Evolutionary conservation across 305 asterid genomes (phyloP).

Genomic region (Rubia balearica): DNA sequence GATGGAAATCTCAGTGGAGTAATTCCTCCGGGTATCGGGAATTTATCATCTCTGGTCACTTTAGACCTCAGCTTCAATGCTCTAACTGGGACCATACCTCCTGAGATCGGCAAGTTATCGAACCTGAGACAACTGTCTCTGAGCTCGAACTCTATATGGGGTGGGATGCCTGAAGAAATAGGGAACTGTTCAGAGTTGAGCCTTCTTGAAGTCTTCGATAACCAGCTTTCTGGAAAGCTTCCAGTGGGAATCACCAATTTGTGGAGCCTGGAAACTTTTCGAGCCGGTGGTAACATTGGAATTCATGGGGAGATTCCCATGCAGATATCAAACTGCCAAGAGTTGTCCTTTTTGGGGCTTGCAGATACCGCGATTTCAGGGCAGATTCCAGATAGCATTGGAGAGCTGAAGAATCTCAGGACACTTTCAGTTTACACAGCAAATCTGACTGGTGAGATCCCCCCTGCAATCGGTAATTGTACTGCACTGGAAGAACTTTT

Average conservation of each 20-base stretch:
- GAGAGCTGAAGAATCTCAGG: slow-evolving; percentile 46
- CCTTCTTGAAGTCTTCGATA: slow-evolving; percentile 54
- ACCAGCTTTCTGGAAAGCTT: slow-evolving; percentile 41
- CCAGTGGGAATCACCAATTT: slow-evolving; percentile 42
- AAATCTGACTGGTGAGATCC: slow-evolving; percentile 50
- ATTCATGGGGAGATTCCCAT: slow-evolving; percentile 53
- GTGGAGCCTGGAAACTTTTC: slow-evolving; percentile 37
- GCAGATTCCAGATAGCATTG: slow-evolving; percentile 44
- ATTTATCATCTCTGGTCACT: slow-evolving; percentile 36
- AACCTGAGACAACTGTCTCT: slow-evolving; percentile 33
- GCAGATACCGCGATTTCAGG: slow-evolving; percentile 63
- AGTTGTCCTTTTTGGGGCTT: slow-evolving; percentile 42
- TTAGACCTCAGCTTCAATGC: slow-evolving; percentile 61
- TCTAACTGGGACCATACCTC: slow-evolving; percentile 46
- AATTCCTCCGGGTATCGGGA: slow-evolving; percentile 43
- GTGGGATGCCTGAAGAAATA: slow-evolving; percentile 47
- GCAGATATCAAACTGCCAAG: slow-evolving; percentile 47
- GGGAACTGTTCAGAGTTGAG: slow-evolving; percentile 44
- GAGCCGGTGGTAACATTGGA: slow-evolving; percentile 52
- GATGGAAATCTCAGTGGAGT: slow-evolving; percentile 48
- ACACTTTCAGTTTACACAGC: slow-evolving; percentile 56
- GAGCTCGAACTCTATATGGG: slow-evolving; percentile 43
- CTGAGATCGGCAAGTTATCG: slow-evolving; percentile 44
- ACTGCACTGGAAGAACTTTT: slow-evolving; percentile 44
- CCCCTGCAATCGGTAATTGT: slow-evolving; percentile 48